These are phyloP conservation scores for Acer campestre DNA, from an alignment of 345 rosid species.

Conservation along the genomic window DNA sequence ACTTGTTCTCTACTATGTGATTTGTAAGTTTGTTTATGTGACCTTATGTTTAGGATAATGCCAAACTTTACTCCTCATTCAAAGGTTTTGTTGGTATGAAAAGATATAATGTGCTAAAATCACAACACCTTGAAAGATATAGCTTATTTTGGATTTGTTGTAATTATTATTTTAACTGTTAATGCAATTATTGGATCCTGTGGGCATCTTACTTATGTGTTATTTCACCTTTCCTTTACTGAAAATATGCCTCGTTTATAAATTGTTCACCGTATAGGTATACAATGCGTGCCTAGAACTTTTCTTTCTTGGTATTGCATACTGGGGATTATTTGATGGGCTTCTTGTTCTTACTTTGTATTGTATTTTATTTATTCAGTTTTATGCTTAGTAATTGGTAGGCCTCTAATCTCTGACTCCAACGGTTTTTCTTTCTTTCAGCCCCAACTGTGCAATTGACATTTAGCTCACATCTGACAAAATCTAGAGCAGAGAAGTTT, in stretches of 20 bases:
- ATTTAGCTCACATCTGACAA: constrained; percentile 65
- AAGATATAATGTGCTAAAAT: background rate
- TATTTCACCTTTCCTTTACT: background rate
- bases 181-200: background rate
- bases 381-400: background rate
- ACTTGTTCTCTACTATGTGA: constrained; percentile 1
- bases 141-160: background rate
- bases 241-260: background rate
- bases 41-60: background rate
- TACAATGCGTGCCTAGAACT: background rate
- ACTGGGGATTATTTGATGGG: background rate
- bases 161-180: background rate
- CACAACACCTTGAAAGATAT: background rate
- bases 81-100: background rate
- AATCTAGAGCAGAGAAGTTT: constrained; percentile 71
- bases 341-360: background rate
- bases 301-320: background rate
- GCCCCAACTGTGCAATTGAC: constrained; percentile 87
- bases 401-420: background rate
- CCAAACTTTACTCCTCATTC: background rate
- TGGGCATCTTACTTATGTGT: background rate
- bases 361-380: background rate
- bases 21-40: background rate
- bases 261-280: constrained; percentile 5
- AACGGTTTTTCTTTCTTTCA: constrained; percentile 37